Base-by-base conservation (phyloP, 1,284 basidiomycete species). In the Coniferiporia sulphurascens region DNA sequence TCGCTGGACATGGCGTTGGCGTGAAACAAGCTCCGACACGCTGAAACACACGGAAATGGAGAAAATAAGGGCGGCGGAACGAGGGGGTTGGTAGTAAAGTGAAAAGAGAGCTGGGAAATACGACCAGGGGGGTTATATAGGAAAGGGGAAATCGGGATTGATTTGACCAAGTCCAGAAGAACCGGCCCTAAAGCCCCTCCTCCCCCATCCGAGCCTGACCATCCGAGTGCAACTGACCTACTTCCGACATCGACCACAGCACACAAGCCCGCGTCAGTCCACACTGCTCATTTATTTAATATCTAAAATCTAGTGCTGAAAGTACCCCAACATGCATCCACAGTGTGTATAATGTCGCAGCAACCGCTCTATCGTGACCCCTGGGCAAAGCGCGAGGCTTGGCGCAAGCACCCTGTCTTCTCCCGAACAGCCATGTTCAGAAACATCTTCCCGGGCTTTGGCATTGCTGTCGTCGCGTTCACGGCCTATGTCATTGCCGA, bases 341-440 rank as follows among this genome's bases (percentile, higher is more conserved):
- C 59, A 22, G 63, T 35, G 36, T 27, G 48, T 62, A 66, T 71
- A 65, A 87, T 87, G 84, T 67, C 81, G 45, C 80, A 80, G 64
- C 78, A 78, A 52, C 88, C 87, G 48, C 75, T 93, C 58, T 95
- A 87, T 72, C 86, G 92, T 73, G 94, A 98, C 72, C 93, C 94
- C 56, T 97, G 94, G 95, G 92, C 91, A 21, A 93, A 91, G 76
- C 80, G 87, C 63, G 94, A 98, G 71, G 92, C 93, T 55, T 98
- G 94, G 94, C 83, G 94, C 68, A 94, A 88, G 74, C 85, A 85
- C 69, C 86, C 91, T 48, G 84, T 95, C 66, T 97, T 97, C 79
- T 82, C 84, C 61, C 91, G 87, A 67, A 83, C 87, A 58, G 82
- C 84, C 66, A 91, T 93, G 90, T 87, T 96, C 75, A 82, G 86